Base-by-base conservation (phyloP, 306 rosid genomes). In the Quercus engelmannii region DNA sequence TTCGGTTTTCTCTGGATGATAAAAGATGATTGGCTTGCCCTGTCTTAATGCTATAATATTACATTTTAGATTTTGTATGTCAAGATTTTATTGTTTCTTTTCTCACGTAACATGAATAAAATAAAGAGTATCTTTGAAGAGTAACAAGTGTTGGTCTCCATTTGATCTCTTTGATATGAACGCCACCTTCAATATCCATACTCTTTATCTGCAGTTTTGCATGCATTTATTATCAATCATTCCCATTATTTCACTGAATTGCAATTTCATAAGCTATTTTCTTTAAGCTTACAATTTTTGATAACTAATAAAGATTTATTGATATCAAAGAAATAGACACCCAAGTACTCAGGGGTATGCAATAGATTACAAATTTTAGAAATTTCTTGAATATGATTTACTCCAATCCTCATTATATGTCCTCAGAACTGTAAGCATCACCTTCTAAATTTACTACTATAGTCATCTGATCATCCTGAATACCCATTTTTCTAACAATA, bases 41-140 rank as follows among this genome's bases (percentile, higher is more conserved):
- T 8, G 10, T 49, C 79, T 62, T 74, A 49, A 63, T 76, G 23
- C 62, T 49, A 62, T 64, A 28, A 20, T 49, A 46, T n/a, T 49
- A 30, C 46, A 7, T 15, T 59, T 25, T 62, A 59, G 21, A 75
- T 25, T 59, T 26, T 61, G 55, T 59, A 26, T 23, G 17, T 55
- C 41, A 20, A 26, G 69, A 63, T 26, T 28, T 28, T 63, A 15
- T 63, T 14, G 41, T 28, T 63, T 19, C 21, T 76, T 72, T 76
- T 82, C 70, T 76, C 33, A 59, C 30, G 19, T 54, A 77, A 71
- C 71, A 59, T 59, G 38, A 3, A 59, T 43, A n/a, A 65, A 77
- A 59, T 63, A 18, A 26, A 28, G 30, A 18, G 17, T 15, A 28
- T 28, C 11, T 63, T 26, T 63, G 38, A 63, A 63, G 26, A 20